Conservation (phyloP, 306 rosid genomes). For the Sophora flavescens region DNA sequence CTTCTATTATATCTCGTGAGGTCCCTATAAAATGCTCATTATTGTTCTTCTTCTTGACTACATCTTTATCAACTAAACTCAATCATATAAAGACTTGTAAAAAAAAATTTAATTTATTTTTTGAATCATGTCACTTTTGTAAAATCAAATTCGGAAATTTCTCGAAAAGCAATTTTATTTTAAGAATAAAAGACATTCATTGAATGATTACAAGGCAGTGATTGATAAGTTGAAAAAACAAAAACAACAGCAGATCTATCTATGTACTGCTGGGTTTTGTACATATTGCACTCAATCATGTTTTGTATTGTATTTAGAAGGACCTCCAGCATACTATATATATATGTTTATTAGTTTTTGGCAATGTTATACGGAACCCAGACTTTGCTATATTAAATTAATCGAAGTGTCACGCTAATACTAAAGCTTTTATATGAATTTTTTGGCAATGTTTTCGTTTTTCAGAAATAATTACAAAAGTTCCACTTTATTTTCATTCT, state of each 20-base stretch:
- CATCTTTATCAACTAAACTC: slow-evolving; percentile 54
- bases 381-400: neutral
- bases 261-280: slow-evolving; percentile 39
- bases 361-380: slow-evolving; percentile 8
- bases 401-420: neutral
- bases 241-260: slow-evolving; percentile 39
- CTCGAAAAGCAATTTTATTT: slow-evolving; percentile 1
- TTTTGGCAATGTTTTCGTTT: too few species aligned
- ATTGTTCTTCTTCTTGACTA: slow-evolving; percentile 46
- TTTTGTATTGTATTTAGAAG: neutral
- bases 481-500: too few species aligned
- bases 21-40: slow-evolving; percentile 50
- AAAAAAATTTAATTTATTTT: neutral
- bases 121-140: slow-evolving; percentile 34
- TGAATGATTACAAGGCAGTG: slow-evolving; percentile 36
- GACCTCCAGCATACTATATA: too few species aligned
- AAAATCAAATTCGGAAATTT: slow-evolving; percentile 35
- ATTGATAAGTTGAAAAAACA: slow-evolving; percentile 41
- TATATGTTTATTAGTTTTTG: slow-evolving; percentile 17
- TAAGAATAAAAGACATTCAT: slow-evolving; percentile 30
- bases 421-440: too few species aligned
- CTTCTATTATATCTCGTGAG: slow-evolving; percentile 49
- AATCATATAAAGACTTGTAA: slow-evolving; percentile 51
- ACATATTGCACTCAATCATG: slow-evolving; percentile 26
- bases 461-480: too few species aligned